phyloP scores from a whole-genome alignment of 805 yeast species.

The Suhomyces emberorum region DNA sequence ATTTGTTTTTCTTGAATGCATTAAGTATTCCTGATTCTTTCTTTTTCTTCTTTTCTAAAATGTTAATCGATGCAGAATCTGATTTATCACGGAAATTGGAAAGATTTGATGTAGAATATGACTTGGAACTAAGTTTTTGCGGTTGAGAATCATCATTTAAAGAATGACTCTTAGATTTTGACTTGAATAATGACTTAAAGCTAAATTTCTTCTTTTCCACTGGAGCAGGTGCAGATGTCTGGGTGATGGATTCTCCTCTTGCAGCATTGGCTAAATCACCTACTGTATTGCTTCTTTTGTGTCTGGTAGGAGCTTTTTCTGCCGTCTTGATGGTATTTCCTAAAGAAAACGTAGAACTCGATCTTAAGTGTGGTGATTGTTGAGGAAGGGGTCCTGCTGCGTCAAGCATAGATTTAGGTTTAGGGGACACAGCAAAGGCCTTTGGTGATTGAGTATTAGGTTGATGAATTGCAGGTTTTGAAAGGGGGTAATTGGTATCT shows the following conservation, averaged over 20 bases:
- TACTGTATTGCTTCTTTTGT: slow-evolving; percentile 10
- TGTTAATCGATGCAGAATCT: slow-evolving; percentile 1
- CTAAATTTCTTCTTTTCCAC: slow-evolving; percentile 32
- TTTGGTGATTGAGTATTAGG: not conserved
- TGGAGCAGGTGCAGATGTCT: slow-evolving; percentile 3
- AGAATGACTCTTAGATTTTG: slow-evolving; percentile 31
- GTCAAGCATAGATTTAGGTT: not conserved
- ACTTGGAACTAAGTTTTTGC: slow-evolving; percentile 20
- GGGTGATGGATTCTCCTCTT: slow-evolving; percentile 1
- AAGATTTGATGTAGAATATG: slow-evolving; percentile 31
- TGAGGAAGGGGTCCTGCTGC: not conserved
- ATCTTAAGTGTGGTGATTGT: slow-evolving; percentile 5
- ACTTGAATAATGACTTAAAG: slow-evolving; percentile 36
- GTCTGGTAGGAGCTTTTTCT: not conserved
- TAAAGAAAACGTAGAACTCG: slow-evolving; percentile 6
- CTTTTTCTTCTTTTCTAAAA: not conserved
- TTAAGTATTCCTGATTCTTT: slow-evolving; percentile 9
- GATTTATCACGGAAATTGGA: slow-evolving; percentile 1
- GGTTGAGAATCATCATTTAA: slow-evolving; percentile 11
- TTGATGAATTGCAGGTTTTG: slow-evolving; percentile 1
- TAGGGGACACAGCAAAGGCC: slow-evolving; percentile 4
- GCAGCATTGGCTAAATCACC: slow-evolving; percentile 6
- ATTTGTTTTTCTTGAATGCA: slow-evolving; percentile 22
- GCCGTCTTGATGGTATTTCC: not conserved
- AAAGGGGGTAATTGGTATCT: slow-evolving; percentile 1